Percentiles rank a stretch among this genome's conserved stretches.
Evolutionary conservation across 108 stramenopile species (phyloP).

Genomic region (Cyclotella cryptica): DNA sequence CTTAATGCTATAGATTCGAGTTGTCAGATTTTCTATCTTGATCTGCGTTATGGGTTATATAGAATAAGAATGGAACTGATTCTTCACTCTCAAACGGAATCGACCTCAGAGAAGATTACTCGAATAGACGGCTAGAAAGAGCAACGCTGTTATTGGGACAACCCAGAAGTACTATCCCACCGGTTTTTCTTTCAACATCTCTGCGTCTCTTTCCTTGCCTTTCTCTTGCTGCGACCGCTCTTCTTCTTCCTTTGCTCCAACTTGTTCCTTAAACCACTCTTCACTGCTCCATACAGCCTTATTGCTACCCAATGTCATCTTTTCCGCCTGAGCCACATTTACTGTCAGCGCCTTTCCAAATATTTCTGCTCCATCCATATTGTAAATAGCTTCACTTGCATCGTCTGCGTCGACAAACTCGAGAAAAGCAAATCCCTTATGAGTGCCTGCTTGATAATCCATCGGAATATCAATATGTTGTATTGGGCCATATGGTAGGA

Average conservation of each 20-base stretch:
- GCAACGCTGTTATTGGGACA: too few species aligned
- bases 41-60: too few species aligned
- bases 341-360: conserved; percentile 85
- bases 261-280: conserved; percentile 64
- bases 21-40: too few species aligned
- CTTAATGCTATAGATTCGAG: too few species aligned
- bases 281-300: conserved; percentile 89
- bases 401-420: conserved; percentile 90
- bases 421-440: conserved; percentile 94
- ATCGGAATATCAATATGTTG: conserved; percentile 63
- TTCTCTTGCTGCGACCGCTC: conserved; percentile 37
- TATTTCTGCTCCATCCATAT: conserved; percentile 95
- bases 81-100: too few species aligned
- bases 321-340: conserved; percentile 84
- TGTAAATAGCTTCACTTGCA: conserved; percentile 93
- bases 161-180: too few species aligned
- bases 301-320: conserved; percentile 60
- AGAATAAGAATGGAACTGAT: too few species aligned
- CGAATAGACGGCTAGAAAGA: too few species aligned
- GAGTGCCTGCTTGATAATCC: conserved; percentile 74
- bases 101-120: too few species aligned
- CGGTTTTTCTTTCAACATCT: conserved; percentile 29
- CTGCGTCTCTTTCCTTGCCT: conserved; percentile 32
- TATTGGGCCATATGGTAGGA: conserved; percentile 94
- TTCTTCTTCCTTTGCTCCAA: conserved; percentile 47